Evolutionary conservation across 2,329 filamentous ascomycete species (phyloP).

Genomic region (Cladophialophora carrionii): DNA sequence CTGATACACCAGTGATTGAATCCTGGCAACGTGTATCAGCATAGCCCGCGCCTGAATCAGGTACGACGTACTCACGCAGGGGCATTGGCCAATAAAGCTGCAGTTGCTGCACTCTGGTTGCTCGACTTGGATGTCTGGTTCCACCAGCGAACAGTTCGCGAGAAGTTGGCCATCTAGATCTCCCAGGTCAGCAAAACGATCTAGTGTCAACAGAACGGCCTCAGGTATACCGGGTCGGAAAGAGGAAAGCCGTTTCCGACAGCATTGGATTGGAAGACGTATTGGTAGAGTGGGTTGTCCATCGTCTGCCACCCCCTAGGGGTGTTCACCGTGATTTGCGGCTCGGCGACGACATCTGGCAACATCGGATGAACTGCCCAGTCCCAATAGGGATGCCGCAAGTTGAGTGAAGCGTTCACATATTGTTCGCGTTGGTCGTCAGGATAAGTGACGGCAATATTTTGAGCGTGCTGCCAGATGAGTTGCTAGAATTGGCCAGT

Average conservation of each 20-base stretch:
- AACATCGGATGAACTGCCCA: conserved; percentile 48
- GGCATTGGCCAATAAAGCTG: conserved; percentile 32
- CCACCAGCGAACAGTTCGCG: conserved; percentile 34
- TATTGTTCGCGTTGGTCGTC: conserved; percentile 56
- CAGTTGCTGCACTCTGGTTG: conserved; percentile 34
- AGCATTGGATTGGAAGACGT: conserved; percentile 40
- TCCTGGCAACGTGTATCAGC: conserved; percentile 19
- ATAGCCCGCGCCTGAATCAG: background rate
- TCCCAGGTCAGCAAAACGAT: conserved; percentile 3
- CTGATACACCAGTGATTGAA: conserved; percentile 39
- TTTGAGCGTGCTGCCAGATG: conserved; percentile 46
- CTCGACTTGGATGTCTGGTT: conserved; percentile 25
- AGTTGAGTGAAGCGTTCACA: conserved; percentile 45
- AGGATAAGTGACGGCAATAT: conserved; percentile 49
- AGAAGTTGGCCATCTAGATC: conserved; percentile 30
- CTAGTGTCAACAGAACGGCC: no score
- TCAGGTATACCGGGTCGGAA: conserved; percentile 26
- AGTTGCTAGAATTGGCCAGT: conserved; percentile 41
- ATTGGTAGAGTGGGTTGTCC: conserved; percentile 53
- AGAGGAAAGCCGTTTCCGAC: conserved; percentile 37
- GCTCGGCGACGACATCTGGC: conserved; percentile 46
- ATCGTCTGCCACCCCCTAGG: conserved; percentile 47
- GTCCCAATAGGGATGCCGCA: conserved; percentile 57
- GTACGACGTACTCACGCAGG: conserved; percentile 23
- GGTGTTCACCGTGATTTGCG: conserved; percentile 50